These are phyloP conservation scores for Saururus chinensis DNA, from an alignment of 164 flowering plant species.

Conservation along the genomic window DNA sequence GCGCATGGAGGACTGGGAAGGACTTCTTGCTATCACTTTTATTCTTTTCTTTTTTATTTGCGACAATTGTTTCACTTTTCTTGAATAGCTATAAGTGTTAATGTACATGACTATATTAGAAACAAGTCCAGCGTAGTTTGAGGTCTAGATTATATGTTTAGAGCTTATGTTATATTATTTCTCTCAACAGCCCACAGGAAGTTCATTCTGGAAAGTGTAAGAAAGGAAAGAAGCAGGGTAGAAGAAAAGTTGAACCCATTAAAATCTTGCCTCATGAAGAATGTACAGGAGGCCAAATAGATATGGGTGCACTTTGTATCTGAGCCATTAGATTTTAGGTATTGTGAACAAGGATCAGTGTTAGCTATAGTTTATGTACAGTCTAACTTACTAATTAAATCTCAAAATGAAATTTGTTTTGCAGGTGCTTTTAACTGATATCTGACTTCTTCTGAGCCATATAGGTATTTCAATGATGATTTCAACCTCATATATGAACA, in stretches of 20 bases:
- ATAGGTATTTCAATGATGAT: not conserved
- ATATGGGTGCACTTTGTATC: conserved; percentile 74
- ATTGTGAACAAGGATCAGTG: not conserved
- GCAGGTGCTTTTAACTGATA: not conserved
- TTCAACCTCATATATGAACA: not conserved
- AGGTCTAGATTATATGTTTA: too few relatives aligned
- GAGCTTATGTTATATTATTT: not conserved
- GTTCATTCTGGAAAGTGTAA: conserved; percentile 29
- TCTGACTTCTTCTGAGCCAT: not conserved
- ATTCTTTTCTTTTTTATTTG: too few relatives aligned
- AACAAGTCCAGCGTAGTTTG: not conserved
- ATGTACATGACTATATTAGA: not conserved
- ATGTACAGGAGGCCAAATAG: conserved; percentile 36
- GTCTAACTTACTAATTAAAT: too few relatives aligned
- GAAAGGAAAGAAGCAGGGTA: conserved; percentile 42
- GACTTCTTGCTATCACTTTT: too few relatives aligned
- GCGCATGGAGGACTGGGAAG: not conserved
- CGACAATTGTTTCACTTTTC: too few relatives aligned
- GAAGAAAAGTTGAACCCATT: conserved; percentile 25
- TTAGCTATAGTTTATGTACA: not conserved
- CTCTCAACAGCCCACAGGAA: conserved; percentile 27
- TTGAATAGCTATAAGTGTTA: not conserved
- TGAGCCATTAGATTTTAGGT: conserved; percentile 9
- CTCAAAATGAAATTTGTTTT: not conserved
- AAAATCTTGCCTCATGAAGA: conserved; percentile 14